These are phyloP conservation scores for Naganishia sp. DNA, from an alignment of 1,284 basidiomycete genomes.

Conservation along the genomic window DNA sequence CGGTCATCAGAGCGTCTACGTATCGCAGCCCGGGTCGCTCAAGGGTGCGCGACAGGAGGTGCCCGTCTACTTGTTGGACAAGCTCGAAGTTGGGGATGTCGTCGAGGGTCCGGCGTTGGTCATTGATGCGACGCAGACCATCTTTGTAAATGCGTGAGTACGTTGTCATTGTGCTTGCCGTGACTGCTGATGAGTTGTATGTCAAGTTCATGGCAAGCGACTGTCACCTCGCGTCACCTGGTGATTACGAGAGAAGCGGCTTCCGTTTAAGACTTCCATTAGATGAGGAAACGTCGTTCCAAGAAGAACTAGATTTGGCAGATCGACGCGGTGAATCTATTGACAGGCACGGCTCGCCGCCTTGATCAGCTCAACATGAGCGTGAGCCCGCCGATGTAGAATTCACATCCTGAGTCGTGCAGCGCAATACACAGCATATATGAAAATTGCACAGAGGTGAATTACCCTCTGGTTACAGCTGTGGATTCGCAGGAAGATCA, in stretches of 20 bases:
- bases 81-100: slow-evolving; percentile 67
- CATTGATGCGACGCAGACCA: slow-evolving; percentile 89
- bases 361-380: too few relatives aligned
- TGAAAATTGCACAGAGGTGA: too few relatives aligned
- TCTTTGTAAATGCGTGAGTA: slow-evolving; percentile 60
- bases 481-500: too few relatives aligned
- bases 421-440: too few relatives aligned
- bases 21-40: slow-evolving; percentile 24
- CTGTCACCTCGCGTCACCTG: slow-evolving; percentile 35
- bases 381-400: too few relatives aligned
- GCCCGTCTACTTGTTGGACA: slow-evolving; percentile 73
- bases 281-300: too few relatives aligned
- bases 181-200: not conserved
- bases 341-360: too few relatives aligned
- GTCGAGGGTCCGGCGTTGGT: slow-evolving; percentile 75
- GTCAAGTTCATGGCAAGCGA: slow-evolving; percentile 34
- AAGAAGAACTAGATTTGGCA: too few relatives aligned
- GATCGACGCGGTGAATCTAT: too few relatives aligned
- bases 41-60: slow-evolving; percentile 58
- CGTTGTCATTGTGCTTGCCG: not conserved
- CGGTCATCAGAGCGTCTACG: slow-evolving; percentile 29
- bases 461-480: too few relatives aligned
- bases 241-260: slow-evolving; percentile 27
- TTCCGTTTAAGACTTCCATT: too few relatives aligned
- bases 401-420: too few relatives aligned